Base-by-base conservation (phyloP, 176 grass and related monocot genomes). In the Oryza meridionalis region DNA sequence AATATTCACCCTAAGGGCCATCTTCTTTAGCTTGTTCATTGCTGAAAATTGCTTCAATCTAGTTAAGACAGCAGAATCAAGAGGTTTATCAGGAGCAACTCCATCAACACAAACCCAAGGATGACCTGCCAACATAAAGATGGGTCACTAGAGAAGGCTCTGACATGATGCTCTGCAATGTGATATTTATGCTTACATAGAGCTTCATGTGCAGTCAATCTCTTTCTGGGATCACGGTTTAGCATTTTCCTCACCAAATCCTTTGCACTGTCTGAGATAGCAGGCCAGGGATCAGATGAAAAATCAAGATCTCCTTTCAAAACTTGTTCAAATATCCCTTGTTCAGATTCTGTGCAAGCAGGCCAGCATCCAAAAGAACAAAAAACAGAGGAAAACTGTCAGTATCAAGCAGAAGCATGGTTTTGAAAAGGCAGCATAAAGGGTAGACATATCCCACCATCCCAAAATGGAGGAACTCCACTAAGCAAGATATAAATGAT, bases 1-100 rank as follows among this genome's bases (percentile, higher is more conserved):
- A 35, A 21, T 76, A 72, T 81, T 82, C 71, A 94, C 92, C 64
- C 81, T 89, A 59, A 94, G 89, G 25, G 92, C 92, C 89, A 94
- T 94, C 78, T 91, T 94, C 77, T 94, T 94, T 67, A 94, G 86
- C 72, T 91, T 94, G 72, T 94, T 94, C 92, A 94, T 94, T 67
- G 92, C 92, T 75, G 89, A 91, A 79, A 94, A 94, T 59, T 94
- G 92, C 84, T 94, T 94, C 25, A 94, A 87, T 76, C 92, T 88
- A 81, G 77, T 87, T 79, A 94, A 70, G 33, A 94, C 89, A 91
- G 92, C 89, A 87, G 84, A 91, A 87, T 94, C 92, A 73, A 94
- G 86, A 82, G 92, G 92, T 82, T 94, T 94, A 77, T 91, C 89
- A 68, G 89, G 86, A 82, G 92, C 89, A 74, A 87, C 77, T 82